A percentile compares a stretch with the other conserved stretches of the same genome.
These are phyloP conservation scores for Hamigera avellanea DNA, from an alignment of 495 filamentous ascomycete genomes.

Conservation along the genomic window DNA sequence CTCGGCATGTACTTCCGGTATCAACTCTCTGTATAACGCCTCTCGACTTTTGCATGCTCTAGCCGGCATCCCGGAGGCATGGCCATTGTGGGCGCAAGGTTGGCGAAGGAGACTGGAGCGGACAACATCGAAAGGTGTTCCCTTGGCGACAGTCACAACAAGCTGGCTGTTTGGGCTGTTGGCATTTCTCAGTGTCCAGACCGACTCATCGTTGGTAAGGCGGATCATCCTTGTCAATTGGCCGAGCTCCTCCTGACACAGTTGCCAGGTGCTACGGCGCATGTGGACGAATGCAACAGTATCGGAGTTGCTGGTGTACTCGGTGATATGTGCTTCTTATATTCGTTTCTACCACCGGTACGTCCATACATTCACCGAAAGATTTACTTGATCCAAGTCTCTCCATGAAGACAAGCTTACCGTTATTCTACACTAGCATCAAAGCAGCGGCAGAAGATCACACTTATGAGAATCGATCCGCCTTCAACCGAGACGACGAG, in stretches of 20 bases:
- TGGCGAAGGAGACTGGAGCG: constrained; percentile 16
- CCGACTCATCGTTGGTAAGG: constrained; percentile 21
- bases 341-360: constrained; percentile 29
- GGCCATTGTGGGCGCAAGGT: constrained; percentile 21
- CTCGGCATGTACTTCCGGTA: constrained; percentile 32
- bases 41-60: constrained; percentile 35
- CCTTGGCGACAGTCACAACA: constrained; percentile 25
- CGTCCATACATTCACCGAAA: constrained; percentile 7
- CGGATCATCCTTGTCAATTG: constrained; percentile 3
- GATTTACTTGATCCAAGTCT: too few species aligned
- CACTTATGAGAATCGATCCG: constrained; percentile 12
- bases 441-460: not conserved
- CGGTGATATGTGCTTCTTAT: constrained; percentile 32
- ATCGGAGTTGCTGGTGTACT: constrained; percentile 31
- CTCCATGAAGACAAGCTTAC: not conserved
- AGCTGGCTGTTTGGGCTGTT: constrained; percentile 28
- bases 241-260: too few species aligned
- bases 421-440: constrained; percentile 1
- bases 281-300: constrained; percentile 36
- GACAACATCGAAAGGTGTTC: constrained; percentile 24
- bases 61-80: constrained; percentile 23
- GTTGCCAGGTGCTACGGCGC: constrained; percentile 11
- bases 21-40: constrained; percentile 35
- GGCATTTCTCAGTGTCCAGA: constrained; percentile 28
- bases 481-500: constrained; percentile 30